phyloP scores from a whole-genome alignment of 441 rosid genomes.

The Rhodomyrtus psidioides region DNA sequence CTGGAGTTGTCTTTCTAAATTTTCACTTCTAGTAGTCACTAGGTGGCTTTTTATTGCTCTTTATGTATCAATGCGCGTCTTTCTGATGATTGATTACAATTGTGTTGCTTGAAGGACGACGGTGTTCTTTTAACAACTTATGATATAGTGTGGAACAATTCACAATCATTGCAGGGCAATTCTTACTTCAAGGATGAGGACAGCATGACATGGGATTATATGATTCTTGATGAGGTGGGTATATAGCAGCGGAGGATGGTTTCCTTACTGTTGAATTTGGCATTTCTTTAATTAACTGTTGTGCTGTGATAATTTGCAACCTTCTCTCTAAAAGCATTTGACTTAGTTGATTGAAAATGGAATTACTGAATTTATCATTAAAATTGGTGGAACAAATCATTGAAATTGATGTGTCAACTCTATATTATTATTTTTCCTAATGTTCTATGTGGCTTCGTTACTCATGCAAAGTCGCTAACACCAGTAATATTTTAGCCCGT shows the following conservation, averaged over 20 bases:
- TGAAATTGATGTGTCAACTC: neutral
- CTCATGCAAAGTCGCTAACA: neutral
- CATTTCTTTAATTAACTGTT: neutral
- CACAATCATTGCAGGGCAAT: constrained; percentile 58
- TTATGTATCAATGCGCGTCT: neutral
- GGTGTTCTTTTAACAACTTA: constrained; percentile 91
- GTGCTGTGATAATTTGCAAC: neutral
- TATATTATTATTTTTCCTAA: neutral
- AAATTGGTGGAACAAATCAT: neutral
- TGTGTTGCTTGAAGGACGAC: constrained; percentile 43
- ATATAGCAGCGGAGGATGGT: neutral
- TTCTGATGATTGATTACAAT: neutral
- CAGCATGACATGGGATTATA: constrained; percentile 73
- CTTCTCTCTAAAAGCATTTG: neutral
- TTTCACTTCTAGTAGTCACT: neutral
- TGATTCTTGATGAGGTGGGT: constrained; percentile 94
- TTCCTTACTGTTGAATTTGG: neutral
- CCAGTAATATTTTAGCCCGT: neutral
- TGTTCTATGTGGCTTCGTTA: neutral
- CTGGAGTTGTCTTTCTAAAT: neutral
- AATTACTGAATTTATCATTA: neutral
- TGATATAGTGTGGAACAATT: constrained; percentile 87
- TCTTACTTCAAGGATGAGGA: constrained; percentile 41
- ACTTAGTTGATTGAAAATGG: neutral
- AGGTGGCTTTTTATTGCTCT: neutral